A percentile compares a stretch with the other conserved stretches of the same genome.
phyloP scores from a whole-genome alignment of 768 basidiomycete species.

The Pleurotus djamor region DNA sequence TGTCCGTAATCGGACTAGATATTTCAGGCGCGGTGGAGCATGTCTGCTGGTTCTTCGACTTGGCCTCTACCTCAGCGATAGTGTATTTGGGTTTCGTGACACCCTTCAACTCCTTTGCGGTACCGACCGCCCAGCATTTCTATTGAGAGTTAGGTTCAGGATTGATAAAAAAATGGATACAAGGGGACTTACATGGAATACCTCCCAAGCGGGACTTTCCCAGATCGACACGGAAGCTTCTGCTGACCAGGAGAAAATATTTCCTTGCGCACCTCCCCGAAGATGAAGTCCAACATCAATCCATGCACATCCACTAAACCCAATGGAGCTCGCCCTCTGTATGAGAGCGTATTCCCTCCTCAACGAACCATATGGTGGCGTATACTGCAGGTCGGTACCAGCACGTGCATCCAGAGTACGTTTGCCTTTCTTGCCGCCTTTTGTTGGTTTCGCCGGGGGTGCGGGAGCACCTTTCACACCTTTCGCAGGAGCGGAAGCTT shows the following conservation, averaged over 20 bases:
- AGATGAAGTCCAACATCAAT: not conserved
- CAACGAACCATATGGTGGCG: not conserved
- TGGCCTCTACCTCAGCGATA: not conserved
- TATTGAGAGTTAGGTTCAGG: not conserved
- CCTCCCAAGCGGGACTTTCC: conserved; percentile 1
- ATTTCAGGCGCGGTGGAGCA: not conserved
- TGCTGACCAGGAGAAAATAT: not conserved
- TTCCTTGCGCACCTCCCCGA: not conserved
- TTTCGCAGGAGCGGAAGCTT: not conserved
- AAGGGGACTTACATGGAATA: conserved; percentile 3
- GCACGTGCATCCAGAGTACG: not conserved
- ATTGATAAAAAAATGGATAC: too few relatives aligned
- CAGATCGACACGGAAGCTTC: not conserved
- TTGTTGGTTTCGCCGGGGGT: not conserved
- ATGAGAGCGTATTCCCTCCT: not conserved
- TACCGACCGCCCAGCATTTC: not conserved
- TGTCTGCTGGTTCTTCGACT: not conserved
- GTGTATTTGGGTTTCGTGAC: not conserved
- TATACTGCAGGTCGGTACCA: not conserved
- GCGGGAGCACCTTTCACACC: not conserved
- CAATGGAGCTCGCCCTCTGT: not conserved
- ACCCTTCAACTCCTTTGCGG: not conserved
- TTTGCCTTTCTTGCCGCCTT: not conserved
- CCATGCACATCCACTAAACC: not conserved
- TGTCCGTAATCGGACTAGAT: not conserved